A percentile compares a stretch with the other conserved stretches of the same genome.
These are phyloP conservation scores for Syzygium jambos DNA, from an alignment of 345 rosid species.

Conservation along the genomic window DNA sequence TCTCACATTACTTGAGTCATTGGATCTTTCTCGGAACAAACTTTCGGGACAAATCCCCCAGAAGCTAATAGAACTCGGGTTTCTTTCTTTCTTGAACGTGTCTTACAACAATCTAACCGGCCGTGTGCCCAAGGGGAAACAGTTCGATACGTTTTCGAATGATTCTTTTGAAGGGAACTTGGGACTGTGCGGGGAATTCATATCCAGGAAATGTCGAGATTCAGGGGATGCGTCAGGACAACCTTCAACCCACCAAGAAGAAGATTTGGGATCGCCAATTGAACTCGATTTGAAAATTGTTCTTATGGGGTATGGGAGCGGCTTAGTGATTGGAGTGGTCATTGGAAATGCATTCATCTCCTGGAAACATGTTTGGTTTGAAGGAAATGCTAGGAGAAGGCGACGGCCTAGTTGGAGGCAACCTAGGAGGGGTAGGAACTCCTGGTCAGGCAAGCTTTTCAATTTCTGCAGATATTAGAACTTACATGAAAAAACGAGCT, in stretches of 20 bases:
- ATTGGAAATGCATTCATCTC: not conserved
- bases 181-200: conserved; percentile 7
- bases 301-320: not conserved
- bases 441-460: not conserved
- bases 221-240: accelerated
- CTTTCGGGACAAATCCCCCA: conserved; percentile 1
- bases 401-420: not conserved
- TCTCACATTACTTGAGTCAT: not conserved
- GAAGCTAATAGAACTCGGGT: not conserved
- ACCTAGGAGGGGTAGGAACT: not conserved
- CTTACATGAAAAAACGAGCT: not conserved
- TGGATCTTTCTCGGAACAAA: not conserved
- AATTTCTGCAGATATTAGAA: not conserved
- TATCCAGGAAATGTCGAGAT: not conserved
- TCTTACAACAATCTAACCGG: conserved; percentile 14
- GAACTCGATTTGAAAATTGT: not conserved
- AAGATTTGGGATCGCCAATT: not conserved
- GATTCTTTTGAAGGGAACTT: conserved; percentile 10
- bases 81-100: not conserved
- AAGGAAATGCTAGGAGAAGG: not conserved
- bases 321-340: no score
- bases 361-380: not conserved
- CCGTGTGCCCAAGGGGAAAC: conserved; percentile 2
- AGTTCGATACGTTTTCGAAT: conserved; percentile 6
- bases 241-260: not conserved